Base-by-base conservation (phyloP, 176 grass and related monocot genomes). In the Carex kokanica region DNA sequence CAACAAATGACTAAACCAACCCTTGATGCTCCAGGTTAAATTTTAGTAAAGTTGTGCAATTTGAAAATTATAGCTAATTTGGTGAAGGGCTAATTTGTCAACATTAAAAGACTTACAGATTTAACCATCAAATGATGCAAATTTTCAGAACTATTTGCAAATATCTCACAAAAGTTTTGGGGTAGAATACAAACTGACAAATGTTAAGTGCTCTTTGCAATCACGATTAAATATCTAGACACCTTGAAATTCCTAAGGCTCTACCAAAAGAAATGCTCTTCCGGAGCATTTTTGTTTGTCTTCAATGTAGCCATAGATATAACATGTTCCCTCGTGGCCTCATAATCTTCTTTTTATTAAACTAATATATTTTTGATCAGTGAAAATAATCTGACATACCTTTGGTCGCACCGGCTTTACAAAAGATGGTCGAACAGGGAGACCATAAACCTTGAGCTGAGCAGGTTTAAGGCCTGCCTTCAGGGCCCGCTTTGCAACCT, bases 361-460 rank as follows among this genome's bases (percentile, higher is more conserved):
- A 78, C 15, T 34, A 55, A 56, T 31, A 23, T 27, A 32, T 54
- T 77, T 16, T n/a, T 18, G 9, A 4, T 83, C 2, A 29, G 53
- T 57, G 11, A 54, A 52, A 12, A 84, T 80, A 13, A 53, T 24
- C 47, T 41, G 29, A 14, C 66, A 85, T 92, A 93, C 96, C 91
- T 99, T 95, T 9, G 89, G 86, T 58, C 45, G 90, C 73, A 99
- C 89, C 29, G 93, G 91, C 81, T 99, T 95, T 27, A 88, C 93
- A 86, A 99, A 99, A 71, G 96, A 99, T 83, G 96, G 96, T 43
- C 96, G 92, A 6, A 99, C 96, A 74, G 96, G 96, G 63, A 99
- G 96, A n/a, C 95, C 95, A 90, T 93, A 99, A 15, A 99, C 93
- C 87, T 99, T 95, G 68, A 99, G 91, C 85, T 99, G 93, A 64